These are phyloP conservation scores for Cubamyces lactineus DNA, from an alignment of 768 basidiomycete species.

Conservation along the genomic window DNA sequence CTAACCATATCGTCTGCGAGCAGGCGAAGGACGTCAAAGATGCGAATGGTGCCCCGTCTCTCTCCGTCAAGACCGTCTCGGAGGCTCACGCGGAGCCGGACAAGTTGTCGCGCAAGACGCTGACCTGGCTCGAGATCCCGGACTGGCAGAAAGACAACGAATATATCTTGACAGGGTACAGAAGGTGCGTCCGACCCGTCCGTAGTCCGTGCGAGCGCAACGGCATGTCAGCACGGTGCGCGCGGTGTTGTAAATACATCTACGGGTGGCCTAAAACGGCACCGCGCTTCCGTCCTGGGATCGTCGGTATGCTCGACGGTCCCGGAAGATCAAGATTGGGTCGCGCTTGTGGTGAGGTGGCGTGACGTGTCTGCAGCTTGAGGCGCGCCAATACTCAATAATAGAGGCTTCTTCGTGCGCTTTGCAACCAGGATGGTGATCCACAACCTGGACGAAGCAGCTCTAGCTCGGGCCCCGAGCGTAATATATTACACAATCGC, in stretches of 20 bases:
- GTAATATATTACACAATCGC: too few species aligned
- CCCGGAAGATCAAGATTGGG: too few species aligned
- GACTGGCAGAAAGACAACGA: constrained; percentile 78
- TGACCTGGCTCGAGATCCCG: constrained; percentile 61
- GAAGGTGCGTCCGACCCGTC: constrained; percentile 48
- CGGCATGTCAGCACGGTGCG: constrained; percentile 8
- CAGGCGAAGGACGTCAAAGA: constrained; percentile 17
- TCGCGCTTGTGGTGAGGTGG: too few species aligned
- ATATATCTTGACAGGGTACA: constrained; percentile 69
- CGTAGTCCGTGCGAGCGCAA: background rate
- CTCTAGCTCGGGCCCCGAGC: too few species aligned
- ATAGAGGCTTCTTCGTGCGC: too few species aligned
- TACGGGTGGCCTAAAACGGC: too few species aligned
- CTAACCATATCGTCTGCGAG: background rate
- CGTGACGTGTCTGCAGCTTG: too few species aligned
- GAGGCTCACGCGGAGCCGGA: background rate
- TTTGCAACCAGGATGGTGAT: too few species aligned
- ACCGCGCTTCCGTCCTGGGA: background rate
- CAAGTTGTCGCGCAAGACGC: constrained; percentile 29
- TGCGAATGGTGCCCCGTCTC: constrained; percentile 3
- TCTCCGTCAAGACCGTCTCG: constrained; percentile 1
- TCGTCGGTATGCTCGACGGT: background rate
- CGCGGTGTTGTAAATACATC: background rate
- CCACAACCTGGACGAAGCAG: too few species aligned
- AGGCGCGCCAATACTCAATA: too few species aligned